phyloP scores from a whole-genome alignment of 441 rosid genomes.

The Euphorbia neoarborescens region DNA sequence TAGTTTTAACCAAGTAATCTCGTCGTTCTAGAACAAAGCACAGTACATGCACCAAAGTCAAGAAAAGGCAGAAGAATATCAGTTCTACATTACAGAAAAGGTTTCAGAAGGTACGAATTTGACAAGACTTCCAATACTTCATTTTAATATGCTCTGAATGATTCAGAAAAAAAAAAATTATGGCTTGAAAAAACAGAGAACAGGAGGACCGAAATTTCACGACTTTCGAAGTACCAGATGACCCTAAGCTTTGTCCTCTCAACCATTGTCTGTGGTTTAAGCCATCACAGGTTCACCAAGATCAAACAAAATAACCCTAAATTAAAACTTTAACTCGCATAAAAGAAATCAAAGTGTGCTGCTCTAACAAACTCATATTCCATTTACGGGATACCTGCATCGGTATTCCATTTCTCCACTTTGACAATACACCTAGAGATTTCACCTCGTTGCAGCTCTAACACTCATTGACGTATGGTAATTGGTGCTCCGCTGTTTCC shows the following conservation, averaged over 20 bases:
- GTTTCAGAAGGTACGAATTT: too few relatives aligned
- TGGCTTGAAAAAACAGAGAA: too few relatives aligned
- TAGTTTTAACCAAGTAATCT: too few relatives aligned
- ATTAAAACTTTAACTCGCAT: not conserved
- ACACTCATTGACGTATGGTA: constrained; percentile 93
- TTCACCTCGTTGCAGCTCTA: constrained; percentile 56
- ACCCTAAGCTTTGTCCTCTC: not conserved
- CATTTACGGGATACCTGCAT: not conserved
- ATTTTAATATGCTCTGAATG: too few relatives aligned
- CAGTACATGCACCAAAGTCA: too few relatives aligned
- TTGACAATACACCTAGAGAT: not conserved
- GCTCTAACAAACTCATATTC: not conserved
- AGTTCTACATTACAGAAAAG: too few relatives aligned
- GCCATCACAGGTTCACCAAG: not conserved
- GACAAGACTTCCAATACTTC: too few relatives aligned
- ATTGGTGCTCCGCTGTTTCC: constrained; percentile 85
- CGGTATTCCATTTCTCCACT: not conserved
- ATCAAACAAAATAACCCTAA: not conserved
- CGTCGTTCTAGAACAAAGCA: too few relatives aligned
- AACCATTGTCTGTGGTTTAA: not conserved
- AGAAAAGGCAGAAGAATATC: too few relatives aligned
- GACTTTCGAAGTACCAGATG: too few relatives aligned
- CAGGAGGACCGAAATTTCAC: too few relatives aligned
- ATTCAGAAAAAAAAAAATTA: too few relatives aligned
- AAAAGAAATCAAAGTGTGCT: not conserved